Percentiles rank a stretch among this genome's conserved stretches.
phyloP scores from a whole-genome alignment of 2,329 filamentous ascomycete genomes.

The Xylariales sp. region DNA sequence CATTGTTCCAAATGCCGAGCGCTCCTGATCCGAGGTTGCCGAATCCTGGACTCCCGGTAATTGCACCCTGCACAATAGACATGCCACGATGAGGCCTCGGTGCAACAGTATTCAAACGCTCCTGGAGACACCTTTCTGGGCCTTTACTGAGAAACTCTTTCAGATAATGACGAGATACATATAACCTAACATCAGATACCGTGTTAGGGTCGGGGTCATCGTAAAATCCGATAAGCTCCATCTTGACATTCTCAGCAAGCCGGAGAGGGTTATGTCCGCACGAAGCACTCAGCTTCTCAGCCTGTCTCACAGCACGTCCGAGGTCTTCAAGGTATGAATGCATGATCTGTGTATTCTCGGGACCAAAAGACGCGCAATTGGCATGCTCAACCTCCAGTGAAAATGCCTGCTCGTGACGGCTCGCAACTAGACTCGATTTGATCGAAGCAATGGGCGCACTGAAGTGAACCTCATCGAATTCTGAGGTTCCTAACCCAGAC shows the following conservation, averaged over 20 bases:
- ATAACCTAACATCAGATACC: constrained; percentile 39
- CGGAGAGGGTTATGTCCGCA: constrained; percentile 39
- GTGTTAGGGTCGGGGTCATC: constrained; percentile 41
- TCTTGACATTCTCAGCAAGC: constrained; percentile 48
- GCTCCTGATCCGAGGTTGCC: constrained; percentile 10
- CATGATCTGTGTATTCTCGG: constrained; percentile 44
- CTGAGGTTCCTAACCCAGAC: constrained; percentile 33
- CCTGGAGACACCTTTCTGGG: constrained; percentile 48
- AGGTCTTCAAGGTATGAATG: constrained; percentile 32
- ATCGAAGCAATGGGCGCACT: constrained; percentile 56
- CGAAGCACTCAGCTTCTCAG: constrained; percentile 26
- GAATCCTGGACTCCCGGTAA: neutral
- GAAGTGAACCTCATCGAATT: constrained; percentile 46
- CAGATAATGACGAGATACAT: constrained; percentile 47
- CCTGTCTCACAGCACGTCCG: constrained; percentile 30
- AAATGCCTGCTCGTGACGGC: constrained; percentile 46
- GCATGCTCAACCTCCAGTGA: constrained; percentile 52
- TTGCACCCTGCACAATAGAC: constrained; percentile 2
- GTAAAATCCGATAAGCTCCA: constrained; percentile 58
- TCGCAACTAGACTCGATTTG: constrained; percentile 47
- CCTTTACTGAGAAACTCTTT: constrained; percentile 52
- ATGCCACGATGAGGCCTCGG: constrained; percentile 13
- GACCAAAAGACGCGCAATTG: constrained; percentile 50
- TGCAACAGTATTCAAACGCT: constrained; percentile 38
- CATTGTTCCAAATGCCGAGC: constrained; percentile 20